These are phyloP conservation scores for Lasiosphaeriaceae sp. DNA, from an alignment of 495 filamentous ascomycete species.

Conservation along the genomic window DNA sequence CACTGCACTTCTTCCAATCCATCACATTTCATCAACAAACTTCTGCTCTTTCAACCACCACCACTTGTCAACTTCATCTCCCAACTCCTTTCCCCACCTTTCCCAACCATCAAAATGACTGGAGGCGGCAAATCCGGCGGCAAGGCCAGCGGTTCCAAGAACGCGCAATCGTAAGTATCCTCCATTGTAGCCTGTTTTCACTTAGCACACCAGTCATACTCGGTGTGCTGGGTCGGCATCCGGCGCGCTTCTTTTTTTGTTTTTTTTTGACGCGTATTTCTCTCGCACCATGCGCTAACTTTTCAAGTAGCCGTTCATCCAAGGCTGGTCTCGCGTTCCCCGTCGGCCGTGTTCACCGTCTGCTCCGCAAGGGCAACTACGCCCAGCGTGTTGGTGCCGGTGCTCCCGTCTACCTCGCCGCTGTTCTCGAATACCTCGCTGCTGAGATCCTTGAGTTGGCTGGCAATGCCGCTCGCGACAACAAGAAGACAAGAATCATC, in stretches of 20 bases:
- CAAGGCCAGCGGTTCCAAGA: slow-evolving; percentile 97
- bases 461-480: slow-evolving; percentile 97
- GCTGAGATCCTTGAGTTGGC: slow-evolving; percentile 98
- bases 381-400: slow-evolving; percentile 99
- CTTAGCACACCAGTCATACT: background rate
- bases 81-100: slow-evolving; percentile 21
- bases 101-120: slow-evolving; percentile 81
- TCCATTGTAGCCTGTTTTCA: background rate
- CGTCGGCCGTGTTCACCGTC: slow-evolving; percentile 99
- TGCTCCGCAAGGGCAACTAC: slow-evolving; percentile 99
- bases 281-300: slow-evolving; percentile 27
- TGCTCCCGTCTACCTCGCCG: slow-evolving; percentile 97
- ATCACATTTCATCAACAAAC: slow-evolving; percentile 32
- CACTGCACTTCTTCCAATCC: slow-evolving; percentile 31
- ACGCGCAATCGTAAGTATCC: slow-evolving; percentile 83
- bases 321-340: slow-evolving; percentile 99
- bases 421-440: slow-evolving; percentile 96
- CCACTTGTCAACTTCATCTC: slow-evolving; percentile 14
- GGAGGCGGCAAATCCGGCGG: slow-evolving; percentile 95
- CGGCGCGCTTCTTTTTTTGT: background rate
- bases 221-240: background rate
- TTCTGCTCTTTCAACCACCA: slow-evolving; percentile 24
- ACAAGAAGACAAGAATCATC: slow-evolving; percentile 99
- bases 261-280: slow-evolving; percentile 23
- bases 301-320: slow-evolving; percentile 75